A percentile compares a stretch with the other conserved stretches of the same genome.
Conservation (phyloP, 768 basidiomycete genomes). For the Lactarius trivialis region DNA sequence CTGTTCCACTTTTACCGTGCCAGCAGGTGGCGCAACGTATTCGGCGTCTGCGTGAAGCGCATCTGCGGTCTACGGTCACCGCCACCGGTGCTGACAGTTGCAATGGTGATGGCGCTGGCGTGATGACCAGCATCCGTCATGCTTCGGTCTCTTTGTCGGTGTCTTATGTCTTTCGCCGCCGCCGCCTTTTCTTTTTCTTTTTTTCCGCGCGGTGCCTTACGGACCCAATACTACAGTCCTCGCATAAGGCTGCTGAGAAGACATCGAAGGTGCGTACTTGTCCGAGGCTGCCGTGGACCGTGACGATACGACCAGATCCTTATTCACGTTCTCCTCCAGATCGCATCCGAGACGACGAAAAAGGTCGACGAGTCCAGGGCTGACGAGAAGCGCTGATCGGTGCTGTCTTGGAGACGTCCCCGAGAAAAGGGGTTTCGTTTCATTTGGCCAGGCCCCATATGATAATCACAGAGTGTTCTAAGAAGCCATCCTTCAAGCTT, state of each 20-base stretch:
- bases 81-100: slow-evolving; percentile 93
- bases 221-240: neutral
- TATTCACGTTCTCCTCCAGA: neutral
- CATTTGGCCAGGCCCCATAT: neutral
- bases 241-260: slow-evolving; percentile 5
- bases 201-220: neutral
- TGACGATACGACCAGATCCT: neutral
- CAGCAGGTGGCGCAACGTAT: no score
- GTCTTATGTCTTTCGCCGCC: no score
- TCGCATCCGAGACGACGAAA: slow-evolving; percentile 8
- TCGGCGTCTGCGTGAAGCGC: no score
- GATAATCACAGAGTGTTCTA: no score
- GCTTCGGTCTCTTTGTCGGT: no score
- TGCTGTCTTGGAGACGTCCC: neutral
- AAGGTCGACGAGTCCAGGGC: neutral
- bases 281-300: neutral
- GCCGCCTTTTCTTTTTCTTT: no score
- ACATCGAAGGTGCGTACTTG: slow-evolving; percentile 7
- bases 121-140: slow-evolving; percentile 97
- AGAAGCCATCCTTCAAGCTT: no score
- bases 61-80: no score
- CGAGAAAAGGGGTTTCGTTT: neutral
- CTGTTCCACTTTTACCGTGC: no score
- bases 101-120: slow-evolving; percentile 93
- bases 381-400: slow-evolving; percentile 4